Conservation (phyloP, 1,284 basidiomycete species). For the Leccinum subrobustum region DNA sequence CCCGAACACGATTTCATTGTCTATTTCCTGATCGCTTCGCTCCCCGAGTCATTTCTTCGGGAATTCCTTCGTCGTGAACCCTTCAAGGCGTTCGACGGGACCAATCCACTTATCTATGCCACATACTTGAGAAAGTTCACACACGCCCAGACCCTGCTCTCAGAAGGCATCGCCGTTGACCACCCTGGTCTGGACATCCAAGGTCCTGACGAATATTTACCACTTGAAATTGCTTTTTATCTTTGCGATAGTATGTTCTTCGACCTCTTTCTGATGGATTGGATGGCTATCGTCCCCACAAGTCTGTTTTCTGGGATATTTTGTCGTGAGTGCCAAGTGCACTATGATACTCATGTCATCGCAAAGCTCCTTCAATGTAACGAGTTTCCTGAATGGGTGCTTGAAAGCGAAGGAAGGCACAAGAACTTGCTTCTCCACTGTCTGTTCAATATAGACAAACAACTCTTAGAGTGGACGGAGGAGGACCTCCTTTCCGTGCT, state of each 20-base stretch:
- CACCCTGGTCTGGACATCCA: not conserved
- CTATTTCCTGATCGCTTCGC: not conserved
- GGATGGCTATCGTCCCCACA: not conserved
- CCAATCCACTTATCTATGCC: conserved; percentile 6
- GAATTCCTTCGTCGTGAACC: not conserved
- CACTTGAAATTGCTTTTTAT: conserved; percentile 4
- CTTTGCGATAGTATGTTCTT: not conserved
- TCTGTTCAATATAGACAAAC: not conserved
- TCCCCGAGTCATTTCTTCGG: not conserved
- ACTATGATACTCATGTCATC: not conserved
- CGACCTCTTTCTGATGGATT: not conserved
- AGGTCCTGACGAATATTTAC: not conserved
- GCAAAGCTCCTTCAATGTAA: not conserved
- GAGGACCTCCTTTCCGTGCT: not conserved
- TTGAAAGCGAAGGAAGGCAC: not conserved
- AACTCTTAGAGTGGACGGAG: not conserved
- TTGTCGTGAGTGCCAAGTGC: not conserved
- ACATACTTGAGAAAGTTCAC: not conserved
- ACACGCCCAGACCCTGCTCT: conserved; percentile 3
- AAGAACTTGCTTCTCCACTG: not conserved
- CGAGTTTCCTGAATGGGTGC: conserved; percentile 7
- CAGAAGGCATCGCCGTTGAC: not conserved
- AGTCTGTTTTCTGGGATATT: not conserved
- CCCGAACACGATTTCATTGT: conserved; percentile 3
- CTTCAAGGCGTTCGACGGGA: not conserved